These are phyloP conservation scores for Ambrosiella cleistominuta DNA, from an alignment of 2,329 filamentous ascomycete genomes.

Conservation along the genomic window DNA sequence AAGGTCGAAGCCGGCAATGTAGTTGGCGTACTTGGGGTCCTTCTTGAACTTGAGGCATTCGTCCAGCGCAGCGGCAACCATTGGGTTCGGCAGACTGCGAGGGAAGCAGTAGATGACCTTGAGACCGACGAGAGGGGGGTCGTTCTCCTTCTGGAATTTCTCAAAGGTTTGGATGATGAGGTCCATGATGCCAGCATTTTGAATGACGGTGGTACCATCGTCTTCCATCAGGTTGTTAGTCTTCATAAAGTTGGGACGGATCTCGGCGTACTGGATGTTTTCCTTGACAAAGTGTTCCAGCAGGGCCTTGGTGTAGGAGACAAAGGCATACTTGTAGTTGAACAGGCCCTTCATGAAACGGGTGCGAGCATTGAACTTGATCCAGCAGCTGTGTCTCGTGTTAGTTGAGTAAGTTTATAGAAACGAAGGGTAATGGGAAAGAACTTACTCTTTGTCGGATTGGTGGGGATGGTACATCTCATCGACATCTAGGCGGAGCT, in stretches of 20 bases:
- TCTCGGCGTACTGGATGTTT: constrained; percentile 54
- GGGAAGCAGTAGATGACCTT: constrained; percentile 59
- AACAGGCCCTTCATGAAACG: constrained; percentile 57
- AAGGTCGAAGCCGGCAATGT: constrained; percentile 54
- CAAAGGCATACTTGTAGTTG: constrained; percentile 47
- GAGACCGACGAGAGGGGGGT: constrained; percentile 37
- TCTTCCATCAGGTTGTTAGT: constrained; percentile 42
- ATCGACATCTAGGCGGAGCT: no score
- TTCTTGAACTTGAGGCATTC: constrained; percentile 46
- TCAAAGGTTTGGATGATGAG: constrained; percentile 39
- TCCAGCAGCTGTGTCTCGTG: constrained; percentile 29
- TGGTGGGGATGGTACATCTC: no score
- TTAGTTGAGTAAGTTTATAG: constrained; percentile 7
- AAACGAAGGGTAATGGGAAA: no score
- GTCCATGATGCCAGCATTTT: constrained; percentile 41
- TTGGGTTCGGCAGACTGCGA: constrained; percentile 33
- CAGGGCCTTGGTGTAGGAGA: constrained; percentile 39
- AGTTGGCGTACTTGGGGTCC: constrained; percentile 27
- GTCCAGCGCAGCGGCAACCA: constrained; percentile 34
- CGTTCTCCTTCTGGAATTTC: constrained; percentile 19
- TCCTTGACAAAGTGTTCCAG: constrained; percentile 46
- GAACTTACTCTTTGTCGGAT: no score
- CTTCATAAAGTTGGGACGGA: constrained; percentile 51
- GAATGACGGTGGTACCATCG: constrained; percentile 33
- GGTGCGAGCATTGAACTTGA: constrained; percentile 49